Evolutionary conservation across 2,329 filamentous ascomycete species (phyloP), one percentile per base, ranked within the genome.

Genomic region (Alternaria postmessia): DNA sequence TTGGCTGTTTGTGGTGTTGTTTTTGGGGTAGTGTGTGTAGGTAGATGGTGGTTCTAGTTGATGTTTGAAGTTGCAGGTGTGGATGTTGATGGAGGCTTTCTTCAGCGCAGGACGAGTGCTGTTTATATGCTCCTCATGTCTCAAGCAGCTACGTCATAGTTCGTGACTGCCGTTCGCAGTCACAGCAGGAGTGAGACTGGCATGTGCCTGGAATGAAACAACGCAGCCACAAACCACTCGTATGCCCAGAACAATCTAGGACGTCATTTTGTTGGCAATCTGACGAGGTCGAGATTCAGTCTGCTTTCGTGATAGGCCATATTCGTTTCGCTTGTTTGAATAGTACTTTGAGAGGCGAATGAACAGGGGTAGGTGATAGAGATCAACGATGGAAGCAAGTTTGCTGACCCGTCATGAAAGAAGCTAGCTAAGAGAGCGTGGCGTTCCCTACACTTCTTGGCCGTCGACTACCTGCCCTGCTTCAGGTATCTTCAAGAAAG

Each of bases 1-100:
- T 69, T 86, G 78, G 70, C 74, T 63, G 57, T 59, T 34, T 70
- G 58, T 59, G 66, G 65, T 18, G 11, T n/a, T 74, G 71, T 57
- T 63, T 69, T 62, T 61, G 67, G 63, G 34, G 34, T 51, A 41
- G 46, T 49, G 20, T 18, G 32, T 49, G 32, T 49, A 26, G 32
- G 46, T 49, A 18, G 46, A 24, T 49, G 32, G 36, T 49, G 5
- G 43, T 61, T 68, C 55, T 46, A 56, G 57, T 64, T 69, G 60
- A 57, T 59, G 57, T 57, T 63, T 39, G 53, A 16, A 60, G 55
- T 57, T 53, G 59, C 46, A 56, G 52, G 30, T 59, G 44, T 61
- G 12, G 39, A 36, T 62, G 62, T 53, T 70, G 64, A 59, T 72
- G 66, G 51, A 63, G 51, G 51, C 61, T 43, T 26, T 59, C 32